Conservation (phyloP, 345 rosid genomes). For the Mangifera indica region DNA sequence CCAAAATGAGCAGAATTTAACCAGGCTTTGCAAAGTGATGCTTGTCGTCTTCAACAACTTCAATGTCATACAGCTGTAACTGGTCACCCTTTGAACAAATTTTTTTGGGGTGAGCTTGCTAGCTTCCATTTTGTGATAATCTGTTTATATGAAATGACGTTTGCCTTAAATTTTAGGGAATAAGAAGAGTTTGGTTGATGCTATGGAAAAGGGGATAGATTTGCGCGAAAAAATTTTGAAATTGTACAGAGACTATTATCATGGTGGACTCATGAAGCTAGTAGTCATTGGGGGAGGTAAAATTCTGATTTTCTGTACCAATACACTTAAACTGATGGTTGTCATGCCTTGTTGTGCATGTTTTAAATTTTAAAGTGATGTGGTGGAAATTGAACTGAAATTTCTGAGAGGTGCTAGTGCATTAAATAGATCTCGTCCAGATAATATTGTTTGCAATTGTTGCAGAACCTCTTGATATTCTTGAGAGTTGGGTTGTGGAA, state of each 20-base stretch:
- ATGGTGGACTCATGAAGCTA: slow-evolving; percentile 91
- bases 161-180: slow-evolving; percentile 60
- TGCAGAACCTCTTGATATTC: slow-evolving; percentile 87
- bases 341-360: not conserved
- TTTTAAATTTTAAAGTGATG: not conserved
- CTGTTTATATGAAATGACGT: slow-evolving; percentile 15
- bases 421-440: not conserved
- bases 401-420: slow-evolving; percentile 7
- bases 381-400: slow-evolving; percentile 4
- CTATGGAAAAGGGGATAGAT: slow-evolving; percentile 80
- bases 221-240: slow-evolving; percentile 69
- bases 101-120: slow-evolving; percentile 78
- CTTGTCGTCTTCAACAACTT: slow-evolving; percentile 88
- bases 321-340: not conserved
- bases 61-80: slow-evolving; percentile 79
- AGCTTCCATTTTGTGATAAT: slow-evolving; percentile 23
- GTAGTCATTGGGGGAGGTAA: slow-evolving; percentile 98
- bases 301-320: slow-evolving; percentile 1
- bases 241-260: slow-evolving; percentile 66
- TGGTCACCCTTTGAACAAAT: slow-evolving; percentile 76
- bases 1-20: slow-evolving; percentile 68
- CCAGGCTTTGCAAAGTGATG: slow-evolving; percentile 92
- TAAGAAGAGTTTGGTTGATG: slow-evolving; percentile 88
- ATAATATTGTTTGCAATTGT: slow-evolving; percentile 18
- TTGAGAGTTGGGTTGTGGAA: slow-evolving; percentile 87